Evolutionary conservation across 2,329 filamentous ascomycete genomes (phyloP), one percentile per base, ranked within the genome.

Genomic region (Microdochium trichocladiopsis): DNA sequence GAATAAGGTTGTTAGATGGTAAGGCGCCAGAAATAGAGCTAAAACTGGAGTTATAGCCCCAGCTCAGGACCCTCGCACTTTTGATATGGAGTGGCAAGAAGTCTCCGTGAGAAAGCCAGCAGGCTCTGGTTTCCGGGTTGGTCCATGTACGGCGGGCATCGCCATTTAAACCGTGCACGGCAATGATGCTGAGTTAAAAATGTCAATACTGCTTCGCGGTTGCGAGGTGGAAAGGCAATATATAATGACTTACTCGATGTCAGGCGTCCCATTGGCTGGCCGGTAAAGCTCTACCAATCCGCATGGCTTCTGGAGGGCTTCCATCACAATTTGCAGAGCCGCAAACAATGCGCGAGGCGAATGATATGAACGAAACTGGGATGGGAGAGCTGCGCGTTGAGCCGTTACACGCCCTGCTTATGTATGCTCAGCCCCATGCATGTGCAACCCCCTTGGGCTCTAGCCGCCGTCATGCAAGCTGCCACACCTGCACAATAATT

Each of bases 91-190:
- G 60, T 18, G 68, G 68, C 23, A 73, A 58, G 23, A 70, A 56
- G 33, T 65, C 57, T 25, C 56, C 61, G 54, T 70, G 58, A 48
- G 53, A 54, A n/a, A 73, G 60, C 70, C 70, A 73, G 56, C 58
- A 66, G 25, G 64, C 57, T 3, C 58, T 60, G 5, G 55, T 56
- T 47, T 63, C 57, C 22, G 60, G 51, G 18, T 64, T 61, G n/a
- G 65, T 68, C 69, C 70, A 74, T 47, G 70, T 71, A 25, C 60
- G 60, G 25, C 63, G 61, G 5, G 66, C 62, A 52, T 73, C 56
- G 14, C 70, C 70, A 55, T 69, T 69, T 14, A 73, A 64, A 16
- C 71, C 69, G 57, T 73, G 70, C 28, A 74, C 67, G 5, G 71
- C 71, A 25, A 74, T 63, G 28, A 71, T 69, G 48, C 65, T 66